Conservation (phyloP, 306 rosid species). For the Sechiopsis laciniata region DNA sequence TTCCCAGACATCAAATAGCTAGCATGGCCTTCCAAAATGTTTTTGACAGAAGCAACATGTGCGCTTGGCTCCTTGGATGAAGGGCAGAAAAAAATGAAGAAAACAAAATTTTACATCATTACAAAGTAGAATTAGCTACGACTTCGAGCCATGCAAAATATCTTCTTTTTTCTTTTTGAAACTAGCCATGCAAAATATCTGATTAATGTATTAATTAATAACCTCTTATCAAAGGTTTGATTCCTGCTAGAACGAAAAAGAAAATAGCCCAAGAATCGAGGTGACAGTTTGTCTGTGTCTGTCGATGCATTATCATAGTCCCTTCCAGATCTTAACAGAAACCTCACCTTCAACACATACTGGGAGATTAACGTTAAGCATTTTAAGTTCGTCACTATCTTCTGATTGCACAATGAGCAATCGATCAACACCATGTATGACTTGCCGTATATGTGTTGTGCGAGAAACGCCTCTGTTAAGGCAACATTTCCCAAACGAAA, state of each 20-base stretch:
- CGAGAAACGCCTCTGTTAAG: conserved; percentile 97
- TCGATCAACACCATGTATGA: conserved; percentile 84
- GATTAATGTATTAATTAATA: too few species aligned
- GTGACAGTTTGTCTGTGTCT: conserved; percentile 67
- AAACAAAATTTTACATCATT: conserved; percentile 25
- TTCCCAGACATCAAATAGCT: conserved; percentile 89
- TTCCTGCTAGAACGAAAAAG: conserved; percentile 64
- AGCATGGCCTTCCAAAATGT: conserved; percentile 88
- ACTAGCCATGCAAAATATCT: conserved; percentile 30
- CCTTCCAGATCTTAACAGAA: conserved; percentile 92
- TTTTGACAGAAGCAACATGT: conserved; percentile 76
- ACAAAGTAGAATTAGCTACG: conserved; percentile 18
- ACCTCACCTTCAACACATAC: conserved; percentile 88
- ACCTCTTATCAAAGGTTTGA: conserved; percentile 75
- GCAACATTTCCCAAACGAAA: conserved; percentile 95
- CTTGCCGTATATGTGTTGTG: conserved; percentile 78
- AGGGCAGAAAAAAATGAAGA: conserved; percentile 41
- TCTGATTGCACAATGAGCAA: conserved; percentile 86
- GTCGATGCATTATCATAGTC: conserved; percentile 65
- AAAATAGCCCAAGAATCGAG: conserved; percentile 86
- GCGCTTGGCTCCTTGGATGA: conserved; percentile 89
- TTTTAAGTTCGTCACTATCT: conserved; percentile 91
- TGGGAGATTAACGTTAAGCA: conserved; percentile 92
- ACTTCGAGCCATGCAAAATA: conserved; percentile 26
- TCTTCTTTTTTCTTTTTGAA: too few species aligned